These are phyloP conservation scores for Talaromyces borbonicus DNA, from an alignment of 495 filamentous ascomycete species.

Conservation along the genomic window DNA sequence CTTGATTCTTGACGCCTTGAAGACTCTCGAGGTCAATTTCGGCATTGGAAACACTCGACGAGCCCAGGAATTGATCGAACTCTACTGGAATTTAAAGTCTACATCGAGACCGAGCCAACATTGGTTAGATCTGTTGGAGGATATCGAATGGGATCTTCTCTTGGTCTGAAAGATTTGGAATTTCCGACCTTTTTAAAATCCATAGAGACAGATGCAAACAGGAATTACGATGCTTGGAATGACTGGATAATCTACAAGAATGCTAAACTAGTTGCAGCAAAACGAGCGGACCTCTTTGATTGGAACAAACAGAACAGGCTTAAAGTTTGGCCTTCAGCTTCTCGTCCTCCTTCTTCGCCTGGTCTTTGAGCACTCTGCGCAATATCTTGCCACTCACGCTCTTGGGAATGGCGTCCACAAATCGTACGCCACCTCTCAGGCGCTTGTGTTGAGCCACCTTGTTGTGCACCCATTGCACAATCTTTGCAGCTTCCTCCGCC, in stretches of 20 bases:
- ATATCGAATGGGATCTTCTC: slow-evolving; percentile 33
- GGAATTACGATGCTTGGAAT: not conserved
- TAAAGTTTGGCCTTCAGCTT: slow-evolving; percentile 36
- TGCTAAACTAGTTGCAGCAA: slow-evolving; percentile 1
- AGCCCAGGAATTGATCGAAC: slow-evolving; percentile 28
- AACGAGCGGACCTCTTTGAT: no score
- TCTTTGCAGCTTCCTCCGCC: slow-evolving; percentile 48
- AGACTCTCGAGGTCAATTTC: slow-evolving; percentile 28
- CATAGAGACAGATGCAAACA: not conserved
- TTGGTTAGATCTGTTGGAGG: slow-evolving; percentile 33
- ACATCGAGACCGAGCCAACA: slow-evolving; percentile 15
- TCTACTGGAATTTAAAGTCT: slow-evolving; percentile 18
- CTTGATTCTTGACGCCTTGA: slow-evolving; percentile 20
- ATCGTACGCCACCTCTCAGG: slow-evolving; percentile 72
- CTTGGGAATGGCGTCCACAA: slow-evolving; percentile 77
- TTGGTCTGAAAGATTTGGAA: slow-evolving; percentile 17
- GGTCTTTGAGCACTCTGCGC: slow-evolving; percentile 54
- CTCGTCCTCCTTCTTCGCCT: slow-evolving; percentile 36
- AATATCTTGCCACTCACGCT: slow-evolving; percentile 82
- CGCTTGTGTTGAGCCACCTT: slow-evolving; percentile 65
- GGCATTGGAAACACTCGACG: slow-evolving; percentile 34
- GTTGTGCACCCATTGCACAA: slow-evolving; percentile 50
- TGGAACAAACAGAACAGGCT: slow-evolving; percentile 7
- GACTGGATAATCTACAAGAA: not conserved
- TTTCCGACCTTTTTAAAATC: not conserved